phyloP scores from a whole-genome alignment of 2,329 filamentous ascomycete genomes.

The Sporothrix protearum region DNA sequence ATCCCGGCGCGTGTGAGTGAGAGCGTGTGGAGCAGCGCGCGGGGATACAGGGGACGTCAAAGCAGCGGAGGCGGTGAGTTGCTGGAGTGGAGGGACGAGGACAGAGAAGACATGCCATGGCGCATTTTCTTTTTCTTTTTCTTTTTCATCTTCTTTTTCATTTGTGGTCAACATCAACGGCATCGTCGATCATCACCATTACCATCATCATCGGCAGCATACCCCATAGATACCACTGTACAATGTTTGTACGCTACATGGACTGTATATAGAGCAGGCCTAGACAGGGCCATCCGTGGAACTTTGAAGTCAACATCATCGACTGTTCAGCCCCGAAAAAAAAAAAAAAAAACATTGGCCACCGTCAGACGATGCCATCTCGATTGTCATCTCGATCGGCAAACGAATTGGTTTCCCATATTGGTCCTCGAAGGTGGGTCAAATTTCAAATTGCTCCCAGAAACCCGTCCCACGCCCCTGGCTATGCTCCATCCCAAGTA shows the following conservation, averaged over 20 bases:
- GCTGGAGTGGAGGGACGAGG: neutral
- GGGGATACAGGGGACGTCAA: slow-evolving; percentile 41
- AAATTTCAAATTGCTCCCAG: neutral
- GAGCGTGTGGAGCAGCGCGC: slow-evolving; percentile 72
- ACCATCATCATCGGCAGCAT: neutral
- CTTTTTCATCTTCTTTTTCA: neutral
- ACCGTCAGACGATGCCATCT: neutral
- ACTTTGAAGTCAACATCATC: neutral
- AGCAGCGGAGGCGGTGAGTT: slow-evolving; percentile 11
- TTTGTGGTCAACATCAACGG: neutral
- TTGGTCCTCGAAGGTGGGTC: slow-evolving; percentile 5
- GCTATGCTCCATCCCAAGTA: neutral
- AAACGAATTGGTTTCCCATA: slow-evolving; percentile 7
- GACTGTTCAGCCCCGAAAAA: no score
- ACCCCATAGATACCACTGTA: neutral
- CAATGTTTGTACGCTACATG: neutral
- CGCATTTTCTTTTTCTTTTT: no score
- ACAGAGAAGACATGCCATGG: neutral
- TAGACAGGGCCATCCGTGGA: neutral
- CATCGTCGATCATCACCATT: neutral
- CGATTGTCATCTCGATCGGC: neutral
- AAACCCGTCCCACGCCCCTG: neutral
- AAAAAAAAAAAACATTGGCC: neutral
- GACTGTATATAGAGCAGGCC: neutral
- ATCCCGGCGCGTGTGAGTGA: slow-evolving; percentile 66